Base-by-base conservation (phyloP, 140 eudicot genomes). In the Flaveria floridana region DNA sequence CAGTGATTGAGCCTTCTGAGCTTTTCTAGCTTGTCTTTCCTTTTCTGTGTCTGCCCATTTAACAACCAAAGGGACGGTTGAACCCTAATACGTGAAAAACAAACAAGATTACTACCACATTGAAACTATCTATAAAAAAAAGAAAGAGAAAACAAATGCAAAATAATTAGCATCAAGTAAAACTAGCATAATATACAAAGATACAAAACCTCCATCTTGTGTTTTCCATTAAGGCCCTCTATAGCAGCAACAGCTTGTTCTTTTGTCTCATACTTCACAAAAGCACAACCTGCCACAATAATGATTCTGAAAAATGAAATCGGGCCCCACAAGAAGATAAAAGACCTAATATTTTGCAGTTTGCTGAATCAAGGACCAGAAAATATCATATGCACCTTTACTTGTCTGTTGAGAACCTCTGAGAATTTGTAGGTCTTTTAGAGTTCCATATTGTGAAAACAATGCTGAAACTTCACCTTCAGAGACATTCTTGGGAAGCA, bases 31-130 rank as follows among this genome's bases (percentile, higher is more conserved):
- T 75, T 84, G 93, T 66, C 98, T 88, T 84, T 93, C 98, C 75
- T 86, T 93, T 78, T 93, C 98, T 0, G 98, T 90, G 83, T 93
- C 98, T 8, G 98, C 98, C 98, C 98, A 93, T 80, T 93, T 93
- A 70, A 93, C 96, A 78, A 93, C 98, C 86, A 93, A 86, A 66
- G 98, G 96, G 46, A 93, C 96, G 67, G 85, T 82, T 78, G 97
- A 88, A 70, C 91, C 97, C 98, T 93, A 63, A 76, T 65, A 68
- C 56, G n/a, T 42, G 5, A 69, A 53, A 52, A 7, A 57, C 8
- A 74, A 74, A 56, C 61, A 25, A 58, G 44, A 75, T 70, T 66
- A 50, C 7, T 64, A 37, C 46, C 37, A 66, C 47, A 76, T 28
- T 34, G 51, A 63, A 65, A 75, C 68, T 39, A 65, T 28, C 44